These are phyloP conservation scores for Artemisia tridentata DNA, from an alignment of 129 eudicot species.

Conservation along the genomic window DNA sequence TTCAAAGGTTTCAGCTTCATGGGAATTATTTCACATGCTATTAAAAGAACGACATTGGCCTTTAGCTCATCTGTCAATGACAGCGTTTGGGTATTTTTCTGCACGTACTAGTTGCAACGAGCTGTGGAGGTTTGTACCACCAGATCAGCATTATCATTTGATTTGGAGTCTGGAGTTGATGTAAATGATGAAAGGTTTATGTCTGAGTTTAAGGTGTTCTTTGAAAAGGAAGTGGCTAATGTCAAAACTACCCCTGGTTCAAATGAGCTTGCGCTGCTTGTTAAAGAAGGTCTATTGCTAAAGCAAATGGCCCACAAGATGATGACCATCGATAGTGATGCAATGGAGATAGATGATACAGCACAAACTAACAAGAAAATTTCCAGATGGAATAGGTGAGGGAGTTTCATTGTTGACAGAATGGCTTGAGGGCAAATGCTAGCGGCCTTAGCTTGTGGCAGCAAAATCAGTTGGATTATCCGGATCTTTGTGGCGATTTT, in stretches of 20 bases:
- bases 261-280: constrained; percentile 41
- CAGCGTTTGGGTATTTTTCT: constrained; percentile 89
- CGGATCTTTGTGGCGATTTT: constrained; percentile 45
- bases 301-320: constrained; percentile 42
- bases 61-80: constrained; percentile 56
- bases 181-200: constrained; percentile 73
- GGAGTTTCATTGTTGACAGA: constrained; percentile 73
- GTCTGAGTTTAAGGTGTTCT: constrained; percentile 73
- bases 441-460: constrained; percentile 64
- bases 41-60: constrained; percentile 92
- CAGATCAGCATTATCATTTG: constrained; percentile 82
- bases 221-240: constrained; percentile 74
- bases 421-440: constrained; percentile 64
- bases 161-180: constrained; percentile 54
- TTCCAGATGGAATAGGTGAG: constrained; percentile 58
- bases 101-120: constrained; percentile 72
- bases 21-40: constrained; percentile 74
- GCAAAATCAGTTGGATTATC: constrained; percentile 41
- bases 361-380: constrained; percentile 47
- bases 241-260: constrained; percentile 33
- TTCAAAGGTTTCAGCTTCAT: constrained; percentile 52
- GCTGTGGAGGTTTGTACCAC: constrained; percentile 90
- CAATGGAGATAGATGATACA: constrained; percentile 51
- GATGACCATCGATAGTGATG: constrained; percentile 21
- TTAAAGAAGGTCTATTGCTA: constrained; percentile 52